Conservation (phyloP, 805 yeast genomes). For the Barnettozyma siamensis region DNA sequence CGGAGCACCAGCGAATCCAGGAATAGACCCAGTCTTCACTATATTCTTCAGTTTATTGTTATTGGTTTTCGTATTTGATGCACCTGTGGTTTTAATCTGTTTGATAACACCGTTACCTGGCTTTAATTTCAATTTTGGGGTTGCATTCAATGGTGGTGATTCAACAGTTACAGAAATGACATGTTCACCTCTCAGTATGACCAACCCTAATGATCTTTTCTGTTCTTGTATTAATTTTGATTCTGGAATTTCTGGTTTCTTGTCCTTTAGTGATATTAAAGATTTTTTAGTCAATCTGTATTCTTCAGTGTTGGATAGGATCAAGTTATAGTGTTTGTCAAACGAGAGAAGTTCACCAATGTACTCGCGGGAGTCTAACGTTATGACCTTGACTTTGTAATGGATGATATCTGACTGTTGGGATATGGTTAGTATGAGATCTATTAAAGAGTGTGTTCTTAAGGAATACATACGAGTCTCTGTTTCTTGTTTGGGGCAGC, state of each 20-base stretch:
- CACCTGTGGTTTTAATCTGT: constrained; percentile 17
- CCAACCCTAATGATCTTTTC: constrained; percentile 72
- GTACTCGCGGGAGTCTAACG: constrained; percentile 72
- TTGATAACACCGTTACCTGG: constrained; percentile 27
- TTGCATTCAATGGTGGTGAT: constrained; percentile 24
- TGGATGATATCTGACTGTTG: constrained; percentile 55
- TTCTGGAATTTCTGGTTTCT: constrained; percentile 30
- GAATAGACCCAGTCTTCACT: constrained; percentile 23
- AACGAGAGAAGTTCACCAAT: constrained; percentile 81
- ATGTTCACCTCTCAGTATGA: constrained; percentile 84
- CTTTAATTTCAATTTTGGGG: constrained; percentile 23
- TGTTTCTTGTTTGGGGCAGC: constrained; percentile 34
- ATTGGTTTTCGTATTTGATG: background rate
- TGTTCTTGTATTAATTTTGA: constrained; percentile 45
- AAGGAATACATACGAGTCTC: constrained; percentile 32
- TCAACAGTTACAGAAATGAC: constrained; percentile 49
- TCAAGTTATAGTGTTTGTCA: constrained; percentile 85
- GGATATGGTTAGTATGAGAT: constrained; percentile 3
- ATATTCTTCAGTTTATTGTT: constrained; percentile 19
- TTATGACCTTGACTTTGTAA: constrained; percentile 64
- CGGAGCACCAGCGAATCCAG: constrained; percentile 30
- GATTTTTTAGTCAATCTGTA: constrained; percentile 67
- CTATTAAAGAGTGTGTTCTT: background rate
- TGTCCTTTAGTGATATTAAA: constrained; percentile 28
- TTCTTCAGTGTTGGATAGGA: constrained; percentile 80